Conservation (phyloP, 2,329 filamentous ascomycete genomes). For the Penicillium sp. region DNA sequence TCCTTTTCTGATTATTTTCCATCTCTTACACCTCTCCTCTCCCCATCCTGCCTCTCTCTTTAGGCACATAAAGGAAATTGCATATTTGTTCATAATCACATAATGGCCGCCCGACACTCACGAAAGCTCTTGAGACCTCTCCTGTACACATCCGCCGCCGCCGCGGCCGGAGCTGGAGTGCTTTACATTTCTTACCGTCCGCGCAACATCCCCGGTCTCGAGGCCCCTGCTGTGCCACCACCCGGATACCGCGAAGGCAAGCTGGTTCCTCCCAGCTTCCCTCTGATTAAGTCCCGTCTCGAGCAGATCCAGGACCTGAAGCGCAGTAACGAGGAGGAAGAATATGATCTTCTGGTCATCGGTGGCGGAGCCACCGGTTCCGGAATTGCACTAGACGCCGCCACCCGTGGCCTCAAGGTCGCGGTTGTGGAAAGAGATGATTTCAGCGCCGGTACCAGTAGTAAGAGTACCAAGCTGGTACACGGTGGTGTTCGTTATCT, state of each 20-base stretch:
- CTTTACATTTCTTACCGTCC: constrained; percentile 66
- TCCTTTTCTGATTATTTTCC: not conserved
- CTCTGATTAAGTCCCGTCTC: constrained; percentile 51
- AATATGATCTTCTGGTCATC: constrained; percentile 77
- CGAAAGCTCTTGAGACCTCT: constrained; percentile 58
- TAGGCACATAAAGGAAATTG: not conserved
- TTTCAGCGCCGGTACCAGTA: constrained; percentile 79
- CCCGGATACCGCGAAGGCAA: constrained; percentile 63
- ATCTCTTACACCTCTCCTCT: not conserved
- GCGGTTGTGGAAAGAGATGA: constrained; percentile 81
- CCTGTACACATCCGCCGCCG: constrained; percentile 60
- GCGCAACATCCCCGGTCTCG: constrained; percentile 64
- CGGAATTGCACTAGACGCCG: constrained; percentile 79
- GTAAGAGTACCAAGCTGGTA: constrained; percentile 84
- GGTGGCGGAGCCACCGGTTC: constrained; percentile 78
- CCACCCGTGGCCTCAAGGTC: constrained; percentile 76
- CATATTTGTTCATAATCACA: constrained; percentile 6
- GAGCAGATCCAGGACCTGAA: constrained; percentile 57
- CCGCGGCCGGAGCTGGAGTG: constrained; percentile 55
- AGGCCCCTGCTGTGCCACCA: constrained; percentile 64
- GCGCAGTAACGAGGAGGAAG: constrained; percentile 48
- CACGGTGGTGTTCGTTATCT: constrained; percentile 83
- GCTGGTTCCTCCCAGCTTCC: constrained; percentile 57
- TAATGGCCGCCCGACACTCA: constrained; percentile 45
- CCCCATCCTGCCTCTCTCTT: not conserved